These are phyloP conservation scores for Coemansia sp. DNA, from an alignment of 192 early-diverging fungal genomes.

Conservation along the genomic window DNA sequence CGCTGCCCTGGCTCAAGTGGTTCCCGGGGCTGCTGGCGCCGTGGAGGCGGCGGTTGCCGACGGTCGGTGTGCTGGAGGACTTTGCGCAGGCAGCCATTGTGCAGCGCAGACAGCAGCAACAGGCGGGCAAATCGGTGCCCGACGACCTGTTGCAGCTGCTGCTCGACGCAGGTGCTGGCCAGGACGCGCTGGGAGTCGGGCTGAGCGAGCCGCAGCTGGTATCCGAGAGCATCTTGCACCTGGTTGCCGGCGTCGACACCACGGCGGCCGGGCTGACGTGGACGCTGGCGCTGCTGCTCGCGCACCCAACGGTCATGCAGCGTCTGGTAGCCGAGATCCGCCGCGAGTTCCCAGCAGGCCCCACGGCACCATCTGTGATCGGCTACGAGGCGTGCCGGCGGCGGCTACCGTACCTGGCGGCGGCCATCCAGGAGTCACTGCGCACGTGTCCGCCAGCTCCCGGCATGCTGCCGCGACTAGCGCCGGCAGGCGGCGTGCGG, in stretches of 20 bases:
- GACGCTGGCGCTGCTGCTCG: slow-evolving; percentile 37
- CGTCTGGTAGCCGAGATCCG: slow-evolving; percentile 30
- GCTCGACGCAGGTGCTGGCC: slow-evolving; percentile 13
- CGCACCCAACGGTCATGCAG: slow-evolving; percentile 28
- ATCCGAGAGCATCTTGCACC: slow-evolving; percentile 37
- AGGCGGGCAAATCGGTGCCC: background rate
- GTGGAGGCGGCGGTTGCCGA: slow-evolving; percentile 3
- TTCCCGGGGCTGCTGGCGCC: slow-evolving; percentile 13
- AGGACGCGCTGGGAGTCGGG: background rate
- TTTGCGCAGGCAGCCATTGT: slow-evolving; percentile 25
- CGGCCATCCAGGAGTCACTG: slow-evolving; percentile 48
- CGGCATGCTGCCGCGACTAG: slow-evolving; percentile 33
- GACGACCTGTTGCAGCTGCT: slow-evolving; percentile 36
- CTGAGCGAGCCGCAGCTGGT: slow-evolving; percentile 38
- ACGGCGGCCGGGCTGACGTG: slow-evolving; percentile 43
- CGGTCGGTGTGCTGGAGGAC: slow-evolving; percentile 6
- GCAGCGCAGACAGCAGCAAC: slow-evolving; percentile 4
- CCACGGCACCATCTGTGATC: no score
- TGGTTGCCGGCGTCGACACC: slow-evolving; percentile 49
- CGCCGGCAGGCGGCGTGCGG: slow-evolving; percentile 25
- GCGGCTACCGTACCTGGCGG: slow-evolving; percentile 37
- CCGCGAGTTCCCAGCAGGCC: slow-evolving; percentile 8
- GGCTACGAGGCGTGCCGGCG: slow-evolving; percentile 16
- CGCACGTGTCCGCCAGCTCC: slow-evolving; percentile 38
- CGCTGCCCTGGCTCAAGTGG: slow-evolving; percentile 35